phyloP scores from a whole-genome alignment of 371 early-diverging fungal genomes.

The Rhizopus stolonifer region DNA sequence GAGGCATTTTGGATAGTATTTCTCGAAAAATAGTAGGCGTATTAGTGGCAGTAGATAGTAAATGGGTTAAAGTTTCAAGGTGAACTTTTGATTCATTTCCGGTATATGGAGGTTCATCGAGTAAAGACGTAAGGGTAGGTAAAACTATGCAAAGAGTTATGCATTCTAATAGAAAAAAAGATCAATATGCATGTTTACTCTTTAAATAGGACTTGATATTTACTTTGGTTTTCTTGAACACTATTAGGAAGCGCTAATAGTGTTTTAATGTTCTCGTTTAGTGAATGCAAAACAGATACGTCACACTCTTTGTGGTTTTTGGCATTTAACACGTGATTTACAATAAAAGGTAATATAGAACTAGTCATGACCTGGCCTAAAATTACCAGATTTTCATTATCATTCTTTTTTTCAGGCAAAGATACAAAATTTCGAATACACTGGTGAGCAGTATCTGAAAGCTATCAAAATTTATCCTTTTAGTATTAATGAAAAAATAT shows the following conservation, averaged over 20 bases:
- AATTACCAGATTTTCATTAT: conserved; percentile 17
- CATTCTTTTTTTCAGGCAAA: conserved; percentile 40
- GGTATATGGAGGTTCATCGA: conserved; percentile 37
- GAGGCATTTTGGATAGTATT: conserved; percentile 29
- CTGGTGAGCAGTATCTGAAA: conserved; percentile 45
- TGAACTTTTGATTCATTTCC: conserved; percentile 31
- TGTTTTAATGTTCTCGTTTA: conserved; percentile 49
- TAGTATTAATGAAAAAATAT: not conserved
- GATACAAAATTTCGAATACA: conserved; percentile 48
- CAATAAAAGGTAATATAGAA: conserved; percentile 31
- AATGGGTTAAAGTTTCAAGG: conserved; percentile 27
- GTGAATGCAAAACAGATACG: conserved; percentile 1
- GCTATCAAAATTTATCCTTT: conserved; percentile 17
- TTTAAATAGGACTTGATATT: conserved; percentile 1
- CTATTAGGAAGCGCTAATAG: conserved; percentile 28
- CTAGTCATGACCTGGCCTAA: conserved; percentile 34
- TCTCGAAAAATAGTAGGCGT: conserved; percentile 42
- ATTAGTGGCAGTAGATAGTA: conserved; percentile 39
- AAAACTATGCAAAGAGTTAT: conserved; percentile 33
- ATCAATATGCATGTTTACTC: not conserved
- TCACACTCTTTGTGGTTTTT: conserved; percentile 17
- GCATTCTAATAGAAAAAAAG: conserved; percentile 15
- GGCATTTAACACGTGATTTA: conserved; percentile 27
- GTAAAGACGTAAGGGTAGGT: conserved; percentile 38
- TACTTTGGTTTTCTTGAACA: conserved; percentile 43